A percentile compares a stretch with the other conserved stretches of the same genome.
phyloP scores from a whole-genome alignment of 1,284 basidiomycete species.

The Wolfiporia cocos region DNA sequence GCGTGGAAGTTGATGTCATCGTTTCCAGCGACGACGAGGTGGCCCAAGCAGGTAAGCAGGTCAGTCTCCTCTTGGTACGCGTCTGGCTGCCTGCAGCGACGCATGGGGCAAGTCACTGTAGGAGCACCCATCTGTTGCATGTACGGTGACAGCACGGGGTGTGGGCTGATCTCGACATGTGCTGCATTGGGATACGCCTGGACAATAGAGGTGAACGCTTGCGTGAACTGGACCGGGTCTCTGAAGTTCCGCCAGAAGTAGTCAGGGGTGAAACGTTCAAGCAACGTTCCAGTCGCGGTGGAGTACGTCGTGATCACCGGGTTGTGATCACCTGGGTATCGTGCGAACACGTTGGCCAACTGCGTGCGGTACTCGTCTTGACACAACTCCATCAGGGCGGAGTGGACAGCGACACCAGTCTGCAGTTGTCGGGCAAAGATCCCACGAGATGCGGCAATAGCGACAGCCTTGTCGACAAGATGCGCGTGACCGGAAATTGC shows the following conservation, averaged over 20 bases:
- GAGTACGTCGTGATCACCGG: constrained; percentile 17
- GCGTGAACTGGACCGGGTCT: constrained; percentile 26
- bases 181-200: constrained; percentile 14
- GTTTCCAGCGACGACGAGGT: not conserved
- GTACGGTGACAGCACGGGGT: constrained; percentile 24
- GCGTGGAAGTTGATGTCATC: not conserved
- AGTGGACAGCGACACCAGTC: constrained; percentile 28
- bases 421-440: constrained; percentile 28
- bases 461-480: constrained; percentile 24
- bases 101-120: not conserved
- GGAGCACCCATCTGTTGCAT: not conserved
- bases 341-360: constrained; percentile 21
- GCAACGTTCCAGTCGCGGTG: constrained; percentile 17
- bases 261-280: constrained; percentile 16
- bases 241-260: constrained; percentile 31
- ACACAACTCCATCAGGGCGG: constrained; percentile 27
- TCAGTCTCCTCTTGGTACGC: not conserved
- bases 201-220: constrained; percentile 16
- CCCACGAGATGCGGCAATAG: constrained; percentile 20
- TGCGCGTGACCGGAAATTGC: constrained; percentile 28
- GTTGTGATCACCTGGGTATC: constrained; percentile 1
- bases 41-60: not conserved
- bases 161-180: constrained; percentile 29
- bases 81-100: not conserved
- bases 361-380: constrained; percentile 15